Percentiles rank a stretch among this genome's conserved stretches.
Evolutionary conservation across 495 filamentous ascomycete genomes (phyloP).

Genomic region (Jackrogersella multiformis): DNA sequence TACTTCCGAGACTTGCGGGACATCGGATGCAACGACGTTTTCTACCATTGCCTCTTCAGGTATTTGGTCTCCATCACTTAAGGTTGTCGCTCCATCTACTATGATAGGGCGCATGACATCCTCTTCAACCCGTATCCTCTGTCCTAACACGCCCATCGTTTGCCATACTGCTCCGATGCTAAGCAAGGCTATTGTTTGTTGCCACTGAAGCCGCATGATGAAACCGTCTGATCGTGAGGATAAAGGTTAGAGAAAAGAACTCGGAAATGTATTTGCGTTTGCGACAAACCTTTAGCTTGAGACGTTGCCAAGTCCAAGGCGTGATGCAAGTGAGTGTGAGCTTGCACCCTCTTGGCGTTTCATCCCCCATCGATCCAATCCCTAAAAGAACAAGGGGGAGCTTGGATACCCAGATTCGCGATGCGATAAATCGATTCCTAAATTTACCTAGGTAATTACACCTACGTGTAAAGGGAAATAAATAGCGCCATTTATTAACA

Average conservation of each 20-base stretch:
- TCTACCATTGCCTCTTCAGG: constrained; percentile 30
- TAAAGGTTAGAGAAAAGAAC: constrained; percentile 5
- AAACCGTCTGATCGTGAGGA: not conserved
- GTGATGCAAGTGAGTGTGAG: constrained; percentile 10
- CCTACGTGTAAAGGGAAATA: too few species aligned
- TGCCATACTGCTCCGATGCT: constrained; percentile 14
- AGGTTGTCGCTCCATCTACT: constrained; percentile 17
- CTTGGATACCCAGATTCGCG: constrained; percentile 10
- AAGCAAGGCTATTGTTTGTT: constrained; percentile 13
- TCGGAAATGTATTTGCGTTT: constrained; percentile 14
- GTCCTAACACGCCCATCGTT: constrained; percentile 9
- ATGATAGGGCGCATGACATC: constrained; percentile 20
- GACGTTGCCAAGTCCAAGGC: constrained; percentile 43
- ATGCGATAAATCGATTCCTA: too few species aligned
- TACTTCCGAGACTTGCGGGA: constrained; percentile 39
- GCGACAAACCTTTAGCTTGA: constrained; percentile 17
- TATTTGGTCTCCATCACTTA: constrained; percentile 7
- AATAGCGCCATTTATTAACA: constrained; percentile 15
- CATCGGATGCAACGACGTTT: constrained; percentile 20
- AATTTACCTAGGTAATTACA: too few species aligned
- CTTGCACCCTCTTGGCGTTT: constrained; percentile 40
- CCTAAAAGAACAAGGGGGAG: not conserved
- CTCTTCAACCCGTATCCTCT: constrained; percentile 29
- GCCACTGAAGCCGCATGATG: constrained; percentile 23
- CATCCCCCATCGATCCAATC: constrained; percentile 16